Evolutionary conservation across 805 yeast species (phyloP), one percentile per base, ranked within the genome.

Genomic region (Groenewaldozyma salmanticensis): DNA sequence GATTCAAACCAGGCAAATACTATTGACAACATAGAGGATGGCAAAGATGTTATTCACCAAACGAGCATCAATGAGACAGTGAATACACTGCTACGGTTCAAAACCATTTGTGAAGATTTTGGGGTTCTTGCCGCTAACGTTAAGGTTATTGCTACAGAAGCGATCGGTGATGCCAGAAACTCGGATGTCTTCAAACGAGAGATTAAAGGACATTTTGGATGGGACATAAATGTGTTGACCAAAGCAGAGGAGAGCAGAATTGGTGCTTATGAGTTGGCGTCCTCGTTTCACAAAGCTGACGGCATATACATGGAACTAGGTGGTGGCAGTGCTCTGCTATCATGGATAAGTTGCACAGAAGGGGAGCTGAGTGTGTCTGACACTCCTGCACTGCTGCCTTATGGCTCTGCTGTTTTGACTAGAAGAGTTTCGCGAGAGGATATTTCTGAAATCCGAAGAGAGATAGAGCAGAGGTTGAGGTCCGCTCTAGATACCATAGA

Each of bases 261-360:
- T 9, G 85, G 83, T 7, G 77, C 82, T 0, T 76, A 75, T 52
- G 90, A 88, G 21, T 83, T 81, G 4, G 82, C 84, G 0, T 77
- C 86, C 0, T 77, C 86, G 0, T 79, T 79, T 54, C 74, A 78
- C 54, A 71, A 74, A 17, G 71, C 79, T 2, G 70, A 75, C 17
- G 90, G 90, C 1, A 57, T 81, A 7, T 79, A 76, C 52, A 70
- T 81, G 71, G 88, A 82, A 53, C 62, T 81, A 37, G 86, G 87
- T 5, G 86, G 86, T 22, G 84, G 84, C 0, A 70, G 77, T 4
- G 70, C 79, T 1, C 85, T 79, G 47, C 51, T 81, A 29, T 77
- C 82, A 32, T 81, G 90, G 87, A 74, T 81, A 16, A 66, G 67
- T 44, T 71, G 78, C 31, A 59, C 62, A 21, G 66, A 68, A 38